phyloP scores from a whole-genome alignment of 306 rosid species.

The Rosa rugosa region DNA sequence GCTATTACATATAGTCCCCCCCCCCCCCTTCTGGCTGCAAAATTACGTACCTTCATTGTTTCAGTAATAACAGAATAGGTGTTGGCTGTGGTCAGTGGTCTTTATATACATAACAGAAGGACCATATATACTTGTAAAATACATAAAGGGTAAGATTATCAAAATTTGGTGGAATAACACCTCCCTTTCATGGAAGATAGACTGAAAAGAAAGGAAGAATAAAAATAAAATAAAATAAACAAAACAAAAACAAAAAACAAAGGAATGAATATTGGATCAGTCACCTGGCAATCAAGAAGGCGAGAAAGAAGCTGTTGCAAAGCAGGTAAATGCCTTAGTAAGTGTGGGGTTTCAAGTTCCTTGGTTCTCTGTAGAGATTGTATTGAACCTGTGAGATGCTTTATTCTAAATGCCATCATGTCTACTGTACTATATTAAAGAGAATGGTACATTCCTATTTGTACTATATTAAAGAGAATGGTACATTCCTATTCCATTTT shows the following conservation, averaged over 20 bases:
- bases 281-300: constrained; percentile 24
- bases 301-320: constrained; percentile 26
- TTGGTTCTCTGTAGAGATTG: constrained; percentile 8
- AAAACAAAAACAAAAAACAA: neutral
- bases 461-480: neutral
- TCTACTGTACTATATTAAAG: too few species aligned
- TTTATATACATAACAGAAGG: neutral
- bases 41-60: neutral
- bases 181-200: neutral
- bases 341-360: constrained; percentile 12
- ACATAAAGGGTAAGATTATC: neutral
- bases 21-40: constrained; percentile 22
- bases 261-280: neutral
- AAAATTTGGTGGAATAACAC: neutral
- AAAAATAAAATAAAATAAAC: neutral
- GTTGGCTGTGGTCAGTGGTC: neutral
- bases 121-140: neutral
- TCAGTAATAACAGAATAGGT: neutral
- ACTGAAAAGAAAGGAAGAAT: neutral
- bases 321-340: constrained; percentile 17
- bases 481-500: neutral
- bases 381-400: neutral
- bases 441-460: too few species aligned
- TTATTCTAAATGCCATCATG: neutral
- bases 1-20: neutral